Evolutionary conservation across 2,329 filamentous ascomycete species (phyloP), one percentile per base, ranked within the genome.

Genomic region (Biscogniauxia mediterranea): DNA sequence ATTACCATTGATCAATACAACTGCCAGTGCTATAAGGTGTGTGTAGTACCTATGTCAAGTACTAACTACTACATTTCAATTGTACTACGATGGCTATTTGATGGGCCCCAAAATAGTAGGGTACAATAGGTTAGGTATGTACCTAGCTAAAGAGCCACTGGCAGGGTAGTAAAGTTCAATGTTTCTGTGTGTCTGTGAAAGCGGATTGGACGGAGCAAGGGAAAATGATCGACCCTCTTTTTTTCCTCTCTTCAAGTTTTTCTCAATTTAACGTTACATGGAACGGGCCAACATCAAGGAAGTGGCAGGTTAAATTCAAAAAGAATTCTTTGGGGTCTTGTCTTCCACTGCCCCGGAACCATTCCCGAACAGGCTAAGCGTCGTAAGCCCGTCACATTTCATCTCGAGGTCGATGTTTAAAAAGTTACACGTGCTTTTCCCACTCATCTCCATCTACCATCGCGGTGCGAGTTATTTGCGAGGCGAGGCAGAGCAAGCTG

Each of bases 91-190:
- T n/a, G n/a, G n/a, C n/a, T n/a, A n/a, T n/a, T n/a, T n/a, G n/a
- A n/a, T n/a, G n/a, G 17, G 32, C 11, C 11, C 54, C 54, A 56
- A 56, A 56, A 56, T n/a, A n/a, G 50, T 56, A 56, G 54, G 54
- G n/a, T n/a, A n/a, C n/a, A n/a, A n/a, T n/a, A n/a, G n/a, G n/a
- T n/a, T 17, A 42, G 15, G 38, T 13, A 42, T 17, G 9, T 4
- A n/a, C n/a, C n/a, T n/a, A n/a, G n/a, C n/a, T n/a, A n/a, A n/a
- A n/a, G n/a, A n/a, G n/a, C n/a, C n/a, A n/a, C n/a, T n/a, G n/a
- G n/a, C n/a, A n/a, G 38, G 38, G 38, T 42, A 28, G 26, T 28
- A 28, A 28, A 8, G 8, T 5, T 8, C 26, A 28, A 8, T 4
- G 8, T 28, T 28, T 28, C 26, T 28, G 26, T 28, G 26, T 8